phyloP scores from a whole-genome alignment of 2,329 filamentous ascomycete genomes.

The Ophiostoma angusticollis region DNA sequence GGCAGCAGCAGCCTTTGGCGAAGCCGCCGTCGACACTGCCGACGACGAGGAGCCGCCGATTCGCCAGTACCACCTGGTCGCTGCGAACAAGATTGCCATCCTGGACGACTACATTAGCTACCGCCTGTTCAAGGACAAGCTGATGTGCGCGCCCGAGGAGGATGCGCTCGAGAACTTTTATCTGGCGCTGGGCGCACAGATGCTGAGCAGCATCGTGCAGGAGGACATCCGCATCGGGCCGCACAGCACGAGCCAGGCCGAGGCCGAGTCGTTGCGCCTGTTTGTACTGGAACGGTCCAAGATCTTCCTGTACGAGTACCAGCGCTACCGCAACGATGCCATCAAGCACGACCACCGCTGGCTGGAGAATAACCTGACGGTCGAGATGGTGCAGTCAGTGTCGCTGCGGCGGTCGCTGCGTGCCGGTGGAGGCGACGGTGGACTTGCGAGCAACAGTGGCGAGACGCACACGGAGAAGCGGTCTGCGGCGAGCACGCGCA shows the following conservation, averaged over 20 bases:
- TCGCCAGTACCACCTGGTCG: slow-evolving; percentile 66
- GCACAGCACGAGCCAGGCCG: slow-evolving; percentile 46
- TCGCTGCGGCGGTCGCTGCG: slow-evolving; percentile 64
- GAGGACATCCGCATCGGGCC: slow-evolving; percentile 63
- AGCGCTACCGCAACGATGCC: slow-evolving; percentile 57
- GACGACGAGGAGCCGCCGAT: slow-evolving; percentile 53
- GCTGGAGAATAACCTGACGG: slow-evolving; percentile 73
- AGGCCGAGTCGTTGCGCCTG: slow-evolving; percentile 48
- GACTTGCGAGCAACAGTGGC: too few relatives aligned
- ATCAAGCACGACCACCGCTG: slow-evolving; percentile 81
- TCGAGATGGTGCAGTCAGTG: slow-evolving; percentile 67
- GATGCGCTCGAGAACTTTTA: slow-evolving; percentile 80
- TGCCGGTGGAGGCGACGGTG: too few relatives aligned
- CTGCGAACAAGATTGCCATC: slow-evolving; percentile 60
- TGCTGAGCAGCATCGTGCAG: slow-evolving; percentile 64
- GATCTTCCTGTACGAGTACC: slow-evolving; percentile 71
- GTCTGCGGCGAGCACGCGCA: slow-evolving; percentile 54
- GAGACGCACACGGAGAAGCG: slow-evolving; percentile 62
- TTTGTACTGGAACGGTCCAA: slow-evolving; percentile 79
- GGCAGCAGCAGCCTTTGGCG: slow-evolving; percentile 25
- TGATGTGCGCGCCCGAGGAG: slow-evolving; percentile 83
- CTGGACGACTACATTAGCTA: slow-evolving; percentile 84
- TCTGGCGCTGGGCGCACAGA: slow-evolving; percentile 61
- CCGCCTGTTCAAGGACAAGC: slow-evolving; percentile 69
- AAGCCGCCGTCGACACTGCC: slow-evolving; percentile 31